These are phyloP conservation scores for Candida silvicultrix DNA, from an alignment of 805 yeast species.

Conservation along the genomic window DNA sequence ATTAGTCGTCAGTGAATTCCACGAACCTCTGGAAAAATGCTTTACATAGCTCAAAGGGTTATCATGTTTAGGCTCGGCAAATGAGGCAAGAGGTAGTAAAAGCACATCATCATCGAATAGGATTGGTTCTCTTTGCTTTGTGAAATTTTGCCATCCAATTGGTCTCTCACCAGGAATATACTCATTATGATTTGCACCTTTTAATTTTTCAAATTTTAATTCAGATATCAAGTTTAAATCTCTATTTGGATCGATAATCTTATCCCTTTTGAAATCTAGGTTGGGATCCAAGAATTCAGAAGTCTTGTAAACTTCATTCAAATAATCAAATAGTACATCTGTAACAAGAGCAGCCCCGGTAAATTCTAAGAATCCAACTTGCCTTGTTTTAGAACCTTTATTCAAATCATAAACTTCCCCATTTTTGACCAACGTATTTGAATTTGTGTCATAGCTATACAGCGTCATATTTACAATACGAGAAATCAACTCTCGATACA, in stretches of 20 bases:
- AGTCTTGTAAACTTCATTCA: slow-evolving; percentile 23
- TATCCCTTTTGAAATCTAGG: not conserved
- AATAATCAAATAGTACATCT: slow-evolving; percentile 36
- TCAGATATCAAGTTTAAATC: not conserved
- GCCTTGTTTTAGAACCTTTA: slow-evolving; percentile 46
- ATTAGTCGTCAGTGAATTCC: too few relatives aligned
- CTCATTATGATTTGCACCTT: not conserved
- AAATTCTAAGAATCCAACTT: slow-evolving; percentile 54
- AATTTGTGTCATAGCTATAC: slow-evolving; percentile 27
- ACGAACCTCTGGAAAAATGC: slow-evolving; percentile 52
- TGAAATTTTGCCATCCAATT: slow-evolving; percentile 50
- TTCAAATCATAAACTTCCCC: slow-evolving; percentile 29
- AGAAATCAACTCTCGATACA: slow-evolving; percentile 48
- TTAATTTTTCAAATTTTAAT: not conserved
- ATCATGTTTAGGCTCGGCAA: slow-evolving; percentile 54
- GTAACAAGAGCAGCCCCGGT: slow-evolving; percentile 49
- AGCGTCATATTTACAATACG: slow-evolving; percentile 46
- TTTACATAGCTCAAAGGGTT: slow-evolving; percentile 53
- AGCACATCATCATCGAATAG: slow-evolving; percentile 52
- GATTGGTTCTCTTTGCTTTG: slow-evolving; percentile 44
- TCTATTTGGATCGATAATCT: not conserved
- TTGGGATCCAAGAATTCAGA: not conserved
- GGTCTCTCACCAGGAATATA: not conserved
- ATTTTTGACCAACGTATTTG: slow-evolving; percentile 15
- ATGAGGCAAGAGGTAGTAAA: slow-evolving; percentile 52